Conservation (phyloP, 108 stramenopile species). For the Skeletonema menzelii region DNA sequence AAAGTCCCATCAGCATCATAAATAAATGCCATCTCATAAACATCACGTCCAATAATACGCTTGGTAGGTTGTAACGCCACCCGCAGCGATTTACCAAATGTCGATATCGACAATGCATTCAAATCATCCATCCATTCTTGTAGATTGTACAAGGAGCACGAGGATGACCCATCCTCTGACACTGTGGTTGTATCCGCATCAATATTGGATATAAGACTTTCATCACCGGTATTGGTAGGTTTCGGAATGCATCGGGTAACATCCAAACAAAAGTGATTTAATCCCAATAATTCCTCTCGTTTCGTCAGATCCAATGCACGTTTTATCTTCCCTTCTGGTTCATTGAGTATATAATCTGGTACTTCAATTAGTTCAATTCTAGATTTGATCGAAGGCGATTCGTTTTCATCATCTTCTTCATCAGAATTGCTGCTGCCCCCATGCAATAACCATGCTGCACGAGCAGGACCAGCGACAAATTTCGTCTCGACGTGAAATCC, state of each 20-base stretch:
- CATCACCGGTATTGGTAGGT: neutral
- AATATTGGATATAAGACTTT: neutral
- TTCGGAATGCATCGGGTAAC: constrained; percentile 47
- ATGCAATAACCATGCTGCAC: constrained; percentile 71
- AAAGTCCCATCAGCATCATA: constrained; percentile 87
- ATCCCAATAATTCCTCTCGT: constrained; percentile 68
- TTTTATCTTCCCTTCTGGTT: constrained; percentile 62
- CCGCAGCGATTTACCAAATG: constrained; percentile 70
- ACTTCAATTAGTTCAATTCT: constrained; percentile 85
- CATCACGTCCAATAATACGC: constrained; percentile 67
- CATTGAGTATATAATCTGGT: constrained; percentile 68
- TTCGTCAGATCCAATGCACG: constrained; percentile 72
- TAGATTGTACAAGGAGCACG: constrained; percentile 38
- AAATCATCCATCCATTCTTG: constrained; percentile 64
- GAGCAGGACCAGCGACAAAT: constrained; percentile 78
- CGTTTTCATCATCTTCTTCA: constrained; percentile 11
- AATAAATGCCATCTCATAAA: constrained; percentile 84
- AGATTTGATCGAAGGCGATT: neutral
- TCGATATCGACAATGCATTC: constrained; percentile 56
- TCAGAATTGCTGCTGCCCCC: neutral
- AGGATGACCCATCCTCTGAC: neutral
- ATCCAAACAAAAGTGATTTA: constrained; percentile 85
- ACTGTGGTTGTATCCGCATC: neutral
- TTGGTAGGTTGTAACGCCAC: constrained; percentile 69
- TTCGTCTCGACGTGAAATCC: constrained; percentile 69